Evolutionary conservation across 1,284 basidiomycete species (phyloP).

Genomic region (Boletus austroedulis): DNA sequence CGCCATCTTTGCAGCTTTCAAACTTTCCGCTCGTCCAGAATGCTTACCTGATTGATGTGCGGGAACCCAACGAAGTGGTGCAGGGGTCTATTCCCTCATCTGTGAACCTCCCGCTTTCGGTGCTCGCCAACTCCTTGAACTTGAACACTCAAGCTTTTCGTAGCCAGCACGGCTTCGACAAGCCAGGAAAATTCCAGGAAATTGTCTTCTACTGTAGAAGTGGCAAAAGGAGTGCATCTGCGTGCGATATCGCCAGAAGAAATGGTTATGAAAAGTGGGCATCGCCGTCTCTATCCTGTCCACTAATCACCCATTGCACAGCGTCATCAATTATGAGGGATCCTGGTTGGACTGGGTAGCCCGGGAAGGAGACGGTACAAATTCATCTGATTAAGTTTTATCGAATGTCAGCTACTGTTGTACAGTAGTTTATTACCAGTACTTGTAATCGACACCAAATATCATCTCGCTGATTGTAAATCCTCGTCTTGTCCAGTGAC

Average conservation of each 20-base stretch:
- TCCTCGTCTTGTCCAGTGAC: background rate
- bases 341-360: slow-evolving; percentile 92
- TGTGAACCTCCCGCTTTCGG: slow-evolving; percentile 89
- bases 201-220: slow-evolving; percentile 94
- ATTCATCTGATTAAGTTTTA: slow-evolving; percentile 9
- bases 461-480: background rate
- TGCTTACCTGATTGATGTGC: slow-evolving; percentile 86
- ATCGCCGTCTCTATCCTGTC: background rate
- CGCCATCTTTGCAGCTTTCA: background rate
- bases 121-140: slow-evolving; percentile 69
- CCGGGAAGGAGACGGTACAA: slow-evolving; percentile 46
- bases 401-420: background rate
- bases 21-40: slow-evolving; percentile 47
- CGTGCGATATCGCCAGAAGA: slow-evolving; percentile 79
- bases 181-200: slow-evolving; percentile 76
- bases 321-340: slow-evolving; percentile 84
- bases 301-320: slow-evolving; percentile 30
- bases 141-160: slow-evolving; percentile 61
- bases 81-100: slow-evolving; percentile 95
- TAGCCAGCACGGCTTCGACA: slow-evolving; percentile 77
- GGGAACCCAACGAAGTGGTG: slow-evolving; percentile 90
- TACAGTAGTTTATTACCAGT: slow-evolving; percentile 1
- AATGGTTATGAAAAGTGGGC: slow-evolving; percentile 84
- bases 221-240: slow-evolving; percentile 81
- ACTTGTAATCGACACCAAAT: slow-evolving; percentile 7